Conservation (phyloP, 75 land plant species). For the Selaginella tamariscina region DNA sequence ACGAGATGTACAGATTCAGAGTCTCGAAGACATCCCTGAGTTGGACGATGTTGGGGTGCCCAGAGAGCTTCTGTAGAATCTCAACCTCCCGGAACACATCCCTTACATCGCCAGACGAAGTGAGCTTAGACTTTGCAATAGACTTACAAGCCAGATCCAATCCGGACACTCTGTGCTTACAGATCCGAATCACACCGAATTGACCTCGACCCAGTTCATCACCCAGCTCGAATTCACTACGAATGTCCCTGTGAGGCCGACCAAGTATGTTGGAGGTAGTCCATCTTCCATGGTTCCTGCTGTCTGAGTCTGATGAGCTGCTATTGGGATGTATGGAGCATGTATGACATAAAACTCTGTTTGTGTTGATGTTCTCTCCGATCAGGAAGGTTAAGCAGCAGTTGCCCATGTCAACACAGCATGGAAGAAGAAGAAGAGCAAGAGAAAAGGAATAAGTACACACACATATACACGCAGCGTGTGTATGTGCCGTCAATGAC, state of each 20-base stretch:
- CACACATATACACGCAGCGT: too few relatives aligned
- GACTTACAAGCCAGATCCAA: neutral
- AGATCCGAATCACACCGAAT: neutral
- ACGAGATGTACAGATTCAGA: conserved; percentile 44
- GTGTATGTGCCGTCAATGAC: too few relatives aligned
- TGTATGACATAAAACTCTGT: neutral
- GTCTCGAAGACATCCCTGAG: conserved; percentile 63
- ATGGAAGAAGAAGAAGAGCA: too few relatives aligned
- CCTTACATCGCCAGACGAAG: neutral
- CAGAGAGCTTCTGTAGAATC: conserved; percentile 2
- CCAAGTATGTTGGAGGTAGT: neutral
- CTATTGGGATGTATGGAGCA: neutral
- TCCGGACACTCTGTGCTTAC: neutral
- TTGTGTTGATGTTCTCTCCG: neutral
- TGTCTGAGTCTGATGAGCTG: neutral
- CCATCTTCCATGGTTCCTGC: neutral
- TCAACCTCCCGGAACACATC: conserved; percentile 1
- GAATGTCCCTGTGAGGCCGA: neutral
- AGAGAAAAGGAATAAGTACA: too few relatives aligned
- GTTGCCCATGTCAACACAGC: too few relatives aligned
- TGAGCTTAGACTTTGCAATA: conserved; percentile 5
- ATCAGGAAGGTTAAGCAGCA: too few relatives aligned
- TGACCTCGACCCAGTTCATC: conserved; percentile 2
- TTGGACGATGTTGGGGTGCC: conserved; percentile 41
- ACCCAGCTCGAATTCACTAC: neutral